Evolutionary conservation across 2,329 filamentous ascomycete species (phyloP), one percentile per base, ranked within the genome.

Genomic region (Kalaharituber pfeilii): DNA sequence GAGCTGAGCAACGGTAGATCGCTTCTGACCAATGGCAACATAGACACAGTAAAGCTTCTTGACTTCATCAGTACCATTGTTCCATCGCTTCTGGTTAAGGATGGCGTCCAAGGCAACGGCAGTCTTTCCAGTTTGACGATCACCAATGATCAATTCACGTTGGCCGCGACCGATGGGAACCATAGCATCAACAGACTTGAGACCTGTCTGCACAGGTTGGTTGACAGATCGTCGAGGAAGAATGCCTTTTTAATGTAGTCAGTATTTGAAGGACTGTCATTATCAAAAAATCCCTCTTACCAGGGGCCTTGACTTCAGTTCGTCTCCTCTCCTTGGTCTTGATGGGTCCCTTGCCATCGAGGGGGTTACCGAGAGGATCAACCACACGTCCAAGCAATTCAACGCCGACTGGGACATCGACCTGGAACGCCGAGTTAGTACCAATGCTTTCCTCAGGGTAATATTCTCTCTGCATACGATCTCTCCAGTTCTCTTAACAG

Each of bases 1-100:
- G 67, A 98, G 82, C 80, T 98, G 91, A 65, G 91, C 91, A 66
- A 98, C 89, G 65, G 91, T 98, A 66, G 91, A 96, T 73, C 91
- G 87, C 82, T 98, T 98, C 81, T 98, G 91, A 69, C 91, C 91
- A 66, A 98, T 82, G 69, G 91, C 91, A 67, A 96, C 91, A 81
- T 98, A 98, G 74, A 98, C 78, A 72, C 89, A 96, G 85, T 94
- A 98, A 57, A 98, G 86, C 82, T 98, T 98, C 84, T 95, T 89
- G 70, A 72, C 75, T 81, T 98, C 91, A 70, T 95, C 88, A 72
- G 69, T 77, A 69, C 73, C 67, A 70, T 73, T 76, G 81, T 98
- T 98, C 89, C 89, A 96, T 69, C 89, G 80, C 81, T 91, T 93
- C 80, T 98, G 91, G 84, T 98, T 98, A 61, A 98, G 82, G 66